Evolutionary conservation across 345 rosid species (phyloP).

Genomic region (Populus alba): DNA sequence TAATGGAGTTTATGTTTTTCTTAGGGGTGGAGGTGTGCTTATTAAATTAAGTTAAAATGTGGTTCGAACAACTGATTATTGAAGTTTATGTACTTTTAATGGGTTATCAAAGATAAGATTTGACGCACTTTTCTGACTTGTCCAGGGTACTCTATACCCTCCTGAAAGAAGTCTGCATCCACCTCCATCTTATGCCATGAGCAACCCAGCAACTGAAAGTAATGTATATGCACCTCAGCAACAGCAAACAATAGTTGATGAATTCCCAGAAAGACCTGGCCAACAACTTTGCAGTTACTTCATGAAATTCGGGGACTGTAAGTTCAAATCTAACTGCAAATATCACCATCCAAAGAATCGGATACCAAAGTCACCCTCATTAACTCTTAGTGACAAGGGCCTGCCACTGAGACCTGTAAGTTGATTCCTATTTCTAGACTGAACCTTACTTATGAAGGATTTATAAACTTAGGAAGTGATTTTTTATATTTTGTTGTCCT

Average conservation of each 20-base stretch:
- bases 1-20: neutral
- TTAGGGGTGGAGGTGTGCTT: neutral
- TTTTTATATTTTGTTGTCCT: neutral
- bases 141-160: slow-evolving; percentile 54
- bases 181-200: slow-evolving; percentile 43
- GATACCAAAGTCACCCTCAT: slow-evolving; percentile 44
- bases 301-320: slow-evolving; percentile 85
- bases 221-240: slow-evolving; percentile 46
- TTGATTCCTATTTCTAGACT: slow-evolving; percentile 6
- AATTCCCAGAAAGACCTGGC: slow-evolving; percentile 90
- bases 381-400: slow-evolving; percentile 76
- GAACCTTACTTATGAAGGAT: neutral
- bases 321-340: slow-evolving; percentile 78
- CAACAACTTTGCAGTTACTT: slow-evolving; percentile 82
- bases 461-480: neutral
- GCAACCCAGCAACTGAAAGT: slow-evolving; percentile 38
- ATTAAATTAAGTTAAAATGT: neutral
- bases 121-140: slow-evolving; percentile 11
- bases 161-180: slow-evolving; percentile 53
- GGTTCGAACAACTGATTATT: neutral
- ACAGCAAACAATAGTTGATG: slow-evolving; percentile 52
- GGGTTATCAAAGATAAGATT: neutral
- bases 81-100: slow-evolving; percentile 6
- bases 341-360: slow-evolving; percentile 82
- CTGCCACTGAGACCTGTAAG: slow-evolving; percentile 96